Evolutionary conservation across 345 rosid species (phyloP), one percentile per base, ranked within the genome.

Genomic region (Schrenkiella parvula): DNA sequence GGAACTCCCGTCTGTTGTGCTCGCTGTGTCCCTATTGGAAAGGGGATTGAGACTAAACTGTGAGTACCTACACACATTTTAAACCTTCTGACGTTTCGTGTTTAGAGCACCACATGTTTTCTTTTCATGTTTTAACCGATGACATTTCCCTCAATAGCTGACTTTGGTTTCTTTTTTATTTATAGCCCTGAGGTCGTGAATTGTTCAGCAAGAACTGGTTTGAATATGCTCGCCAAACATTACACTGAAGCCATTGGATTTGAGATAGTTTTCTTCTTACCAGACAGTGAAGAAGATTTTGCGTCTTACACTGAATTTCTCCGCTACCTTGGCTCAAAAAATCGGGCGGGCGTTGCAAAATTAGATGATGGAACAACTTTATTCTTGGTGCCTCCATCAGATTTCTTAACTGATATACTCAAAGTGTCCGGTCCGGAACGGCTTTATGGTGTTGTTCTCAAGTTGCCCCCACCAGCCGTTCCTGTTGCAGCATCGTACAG

Each of bases 291-390:
- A 84, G 97, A 92, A 38, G 98, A 95, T 81, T 95, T 95, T 82
- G 96, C 90, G 18, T 90, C 99, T 34, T 95, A 95, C 67, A 95
- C 99, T 22, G 99, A 95, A 66, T 95, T 95, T 76, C 91, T 95
- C 31, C 89, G 86, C 57, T 95, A 95, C 80, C 86, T 95, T 80
- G 92, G 98, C 64, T 87, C 89, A 8, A 95, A 88, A 68, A 75
- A 90, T 42, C 95, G 99, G 68, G 99, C 99, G 6, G 99, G 98
- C 37, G 99, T 95, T 78, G 99, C 97, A 12, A 92, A 91, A 79
- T 84, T 95, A 43, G 93, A 85, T 66, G 97, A 92, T 70, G 98
- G 99, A 54, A 92, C 92, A 8, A 91, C 93, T n/a, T 75, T 95
- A 44, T 95, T 95, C 66, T 79, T 95, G 82, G 97, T 95, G 28